Evolutionary conservation across 1,284 basidiomycete genomes (phyloP).

Genomic region (Phylloporus sp.): DNA sequence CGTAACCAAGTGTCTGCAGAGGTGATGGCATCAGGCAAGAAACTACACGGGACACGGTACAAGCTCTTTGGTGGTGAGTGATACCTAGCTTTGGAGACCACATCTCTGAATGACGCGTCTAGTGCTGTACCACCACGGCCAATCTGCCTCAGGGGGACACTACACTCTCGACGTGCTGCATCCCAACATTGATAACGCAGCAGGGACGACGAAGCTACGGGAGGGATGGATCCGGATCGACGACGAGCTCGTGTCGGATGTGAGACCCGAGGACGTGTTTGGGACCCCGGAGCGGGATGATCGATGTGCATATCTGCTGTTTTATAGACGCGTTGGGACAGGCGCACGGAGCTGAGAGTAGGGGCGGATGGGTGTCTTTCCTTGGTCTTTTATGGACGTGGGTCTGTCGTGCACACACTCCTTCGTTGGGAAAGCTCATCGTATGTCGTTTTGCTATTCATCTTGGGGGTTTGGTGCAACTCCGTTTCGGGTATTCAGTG

Average conservation of each 20-base stretch:
- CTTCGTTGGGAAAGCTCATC: background rate
- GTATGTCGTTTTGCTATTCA: conserved; percentile 1
- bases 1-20: conserved; percentile 44
- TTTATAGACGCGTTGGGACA: conserved; percentile 63
- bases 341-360: conserved; percentile 21
- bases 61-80: conserved; percentile 86
- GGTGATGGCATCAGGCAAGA: conserved; percentile 64
- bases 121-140: conserved; percentile 96
- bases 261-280: conserved; percentile 81
- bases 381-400: background rate
- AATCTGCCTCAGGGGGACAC: conserved; percentile 90
- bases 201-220: conserved; percentile 36
- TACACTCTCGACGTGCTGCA: conserved; percentile 94
- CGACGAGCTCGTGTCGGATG: conserved; percentile 85
- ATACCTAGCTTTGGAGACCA: too few species aligned
- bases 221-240: conserved; percentile 93
- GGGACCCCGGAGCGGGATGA: conserved; percentile 62
- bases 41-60: conserved; percentile 64
- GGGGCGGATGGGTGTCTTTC: background rate
- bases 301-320: conserved; percentile 86
- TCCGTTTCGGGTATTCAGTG: too few species aligned
- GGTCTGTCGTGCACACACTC: background rate
- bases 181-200: conserved; percentile 60
- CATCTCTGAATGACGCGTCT: background rate
- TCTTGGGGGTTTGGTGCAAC: too few species aligned